Base-by-base conservation (phyloP, 768 basidiomycete species). In the Rickenella mellea region DNA sequence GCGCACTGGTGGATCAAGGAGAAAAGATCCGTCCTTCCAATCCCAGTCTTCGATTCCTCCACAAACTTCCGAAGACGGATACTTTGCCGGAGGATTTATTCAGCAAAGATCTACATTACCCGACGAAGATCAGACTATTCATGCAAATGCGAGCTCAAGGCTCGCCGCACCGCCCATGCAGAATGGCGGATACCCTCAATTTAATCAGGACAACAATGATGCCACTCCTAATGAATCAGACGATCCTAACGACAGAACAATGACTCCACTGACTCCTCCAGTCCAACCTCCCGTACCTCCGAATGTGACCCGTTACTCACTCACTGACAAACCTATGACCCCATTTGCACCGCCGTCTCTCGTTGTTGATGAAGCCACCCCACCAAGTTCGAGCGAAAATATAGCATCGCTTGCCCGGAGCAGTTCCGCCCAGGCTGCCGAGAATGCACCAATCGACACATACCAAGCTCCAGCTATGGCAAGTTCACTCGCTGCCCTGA, bases 401-500 rank as follows among this genome's bases (percentile, higher is more conserved):
- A 58, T 24, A 21, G 24, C 19, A 11, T 39, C 38, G 62, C 66
- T 39, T 61, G 60, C 12, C 45, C 41, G 49, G 32, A 39, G 17
- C 28, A 19, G 19, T 5, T 28, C 14, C 21, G 37, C 52, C 15
- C 32, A 48, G n/a, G 22, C 40, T 24, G 15, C 39, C 17, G 26
- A 46, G 25, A 39, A 21, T 20, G 68, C 68, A 35, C 64, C 63
- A 24, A 64, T 65, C 1, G 44, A 52, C 19, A 45, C 48, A n/a
- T 44, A 67, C n/a, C 67, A 70, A 26, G 60, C 66, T 10, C 81
- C 83, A 27, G 82, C 75, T 0, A 76, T 87, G 20, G 85, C 84
- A 40, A 76, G 77, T 53, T 84, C 88, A 5, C 72, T 98, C 8
- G 90, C 88, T 6, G 91, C 91, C 6, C 70, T 99, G 35, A 84